Evolutionary conservation across 1,284 basidiomycete species (phyloP), one percentile per base, ranked within the genome.

Genomic region (Irpex rosettiformis): DNA sequence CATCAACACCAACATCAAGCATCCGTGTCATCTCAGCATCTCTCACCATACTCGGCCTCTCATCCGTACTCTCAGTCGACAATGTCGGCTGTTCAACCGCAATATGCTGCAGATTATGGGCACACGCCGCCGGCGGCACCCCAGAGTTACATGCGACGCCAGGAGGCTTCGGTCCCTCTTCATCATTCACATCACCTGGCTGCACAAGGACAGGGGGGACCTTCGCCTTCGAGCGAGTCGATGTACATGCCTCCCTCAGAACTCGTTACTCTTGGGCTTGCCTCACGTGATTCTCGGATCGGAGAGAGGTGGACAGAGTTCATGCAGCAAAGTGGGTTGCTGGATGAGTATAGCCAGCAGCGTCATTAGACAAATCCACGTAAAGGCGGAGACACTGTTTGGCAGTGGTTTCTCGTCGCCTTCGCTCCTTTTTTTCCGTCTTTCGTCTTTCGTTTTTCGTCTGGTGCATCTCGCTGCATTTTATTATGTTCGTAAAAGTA

Each of bases 261-360:
- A 64, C 62, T 72, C 25, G 69, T 70, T 37, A 62, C 66, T 55
- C 62, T 70, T 18, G 70, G 69, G n/a, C 63, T 70, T 5, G 66
- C 67, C 43, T 66, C 69, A 55, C 59, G 69, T 2, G 66, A 69
- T 43, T 66, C 66, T 28, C 64, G 67, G 54, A 60, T 72, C 49
- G 70, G 69, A 52, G 67, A 70, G 60, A 60, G 69, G 30, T 72
- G 70, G 70, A 66, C 69, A 25, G 64, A 65, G 52, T 69, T 72
- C 65, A 70, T 72, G 66, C 70, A 70, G 48, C 68, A 72, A 55
- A 67, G 65, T 22, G 70, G 70, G 18, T 70, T 69, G 59, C 55
- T 72, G 57, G 70, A 69, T 51, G 62, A 51, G 48, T 51, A 51
- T 28, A n/a, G 21, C 24, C 48, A 51, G 48, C 48, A 24, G 8